Evolutionary conservation across 768 basidiomycete genomes (phyloP).

Genomic region (Termitomyces sp.): DNA sequence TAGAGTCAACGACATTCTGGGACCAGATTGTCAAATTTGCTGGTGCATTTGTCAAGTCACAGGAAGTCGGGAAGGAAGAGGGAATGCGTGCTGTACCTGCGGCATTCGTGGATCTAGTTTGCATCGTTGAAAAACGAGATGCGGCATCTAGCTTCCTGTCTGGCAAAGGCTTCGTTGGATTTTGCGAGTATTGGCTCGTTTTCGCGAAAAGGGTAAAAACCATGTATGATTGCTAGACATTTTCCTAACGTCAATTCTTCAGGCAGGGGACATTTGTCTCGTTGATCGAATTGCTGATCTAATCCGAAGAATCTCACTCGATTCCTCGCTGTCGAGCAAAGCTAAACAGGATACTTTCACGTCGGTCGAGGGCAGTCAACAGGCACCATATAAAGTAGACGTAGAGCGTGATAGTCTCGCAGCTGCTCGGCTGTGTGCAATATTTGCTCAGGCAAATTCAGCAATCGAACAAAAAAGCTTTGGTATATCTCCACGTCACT

Average conservation of each 20-base stretch:
- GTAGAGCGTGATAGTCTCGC: slow-evolving; percentile 21
- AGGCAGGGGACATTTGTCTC: slow-evolving; percentile 44
- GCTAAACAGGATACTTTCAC: background rate
- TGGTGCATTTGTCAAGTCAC: slow-evolving; percentile 36
- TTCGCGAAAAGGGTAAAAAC: slow-evolving; percentile 57
- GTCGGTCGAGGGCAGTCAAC: background rate
- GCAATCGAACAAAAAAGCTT: slow-evolving; percentile 26
- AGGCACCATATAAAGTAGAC: slow-evolving; percentile 2
- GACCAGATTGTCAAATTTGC: slow-evolving; percentile 56
- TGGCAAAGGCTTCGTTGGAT: slow-evolving; percentile 49
- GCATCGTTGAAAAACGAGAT: slow-evolving; percentile 28
- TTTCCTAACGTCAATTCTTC: background rate
- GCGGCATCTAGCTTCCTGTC: slow-evolving; percentile 36
- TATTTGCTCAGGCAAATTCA: slow-evolving; percentile 40
- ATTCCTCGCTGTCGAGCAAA: slow-evolving; percentile 14
- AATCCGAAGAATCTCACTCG: slow-evolving; percentile 23
- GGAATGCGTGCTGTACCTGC: slow-evolving; percentile 32
- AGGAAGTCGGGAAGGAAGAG: slow-evolving; percentile 24
- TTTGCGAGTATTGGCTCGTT: slow-evolving; percentile 70
- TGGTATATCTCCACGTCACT: slow-evolving; percentile 3
- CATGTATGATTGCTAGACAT: background rate
- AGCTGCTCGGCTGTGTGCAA: slow-evolving; percentile 35
- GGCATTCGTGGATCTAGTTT: slow-evolving; percentile 40
- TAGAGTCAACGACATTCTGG: slow-evolving; percentile 60
- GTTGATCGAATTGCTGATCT: slow-evolving; percentile 44